Percentiles rank a stretch among this genome's conserved stretches.
phyloP scores from a whole-genome alignment of 2,329 filamentous ascomycete genomes.

The Endoconidiophora polonica region DNA sequence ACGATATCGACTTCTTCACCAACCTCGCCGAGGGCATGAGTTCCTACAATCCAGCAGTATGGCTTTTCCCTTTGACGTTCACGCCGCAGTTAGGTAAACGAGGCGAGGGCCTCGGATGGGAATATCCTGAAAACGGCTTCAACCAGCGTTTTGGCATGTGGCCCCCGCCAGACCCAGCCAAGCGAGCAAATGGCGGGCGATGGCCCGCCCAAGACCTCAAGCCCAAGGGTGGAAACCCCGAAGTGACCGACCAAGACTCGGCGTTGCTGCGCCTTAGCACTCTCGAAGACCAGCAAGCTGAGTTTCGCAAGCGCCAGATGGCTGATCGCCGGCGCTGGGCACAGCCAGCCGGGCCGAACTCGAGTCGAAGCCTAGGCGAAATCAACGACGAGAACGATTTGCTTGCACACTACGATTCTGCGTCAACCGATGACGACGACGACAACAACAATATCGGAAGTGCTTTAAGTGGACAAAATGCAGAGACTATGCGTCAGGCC shows the following conservation, averaged over 20 bases:
- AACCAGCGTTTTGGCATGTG: conserved; percentile 46
- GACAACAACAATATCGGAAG: conserved; percentile 3
- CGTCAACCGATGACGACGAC: conserved; percentile 32
- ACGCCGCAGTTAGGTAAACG: conserved; percentile 27
- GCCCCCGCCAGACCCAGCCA: conserved; percentile 48
- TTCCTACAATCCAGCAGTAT: conserved; percentile 43
- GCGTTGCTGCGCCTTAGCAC: conserved; percentile 18
- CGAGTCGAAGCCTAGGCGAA: conserved; percentile 34
- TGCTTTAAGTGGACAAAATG: too few species aligned
- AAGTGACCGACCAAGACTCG: conserved; percentile 17
- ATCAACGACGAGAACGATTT: conserved; percentile 25
- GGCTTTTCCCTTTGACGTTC: conserved; percentile 52
- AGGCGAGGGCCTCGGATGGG: conserved; percentile 33
- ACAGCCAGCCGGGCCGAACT: conserved; percentile 27
- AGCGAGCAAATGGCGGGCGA: conserved; percentile 28
- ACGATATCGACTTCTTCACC: conserved; percentile 57
- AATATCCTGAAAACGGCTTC: conserved; percentile 61
- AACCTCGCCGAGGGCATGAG: conserved; percentile 69
- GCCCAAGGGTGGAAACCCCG: conserved; percentile 18
- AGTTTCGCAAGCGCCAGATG: conserved; percentile 33
- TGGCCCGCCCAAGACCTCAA: conserved; percentile 20
- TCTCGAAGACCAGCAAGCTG: conserved; percentile 29
- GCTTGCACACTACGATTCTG: conserved; percentile 27
- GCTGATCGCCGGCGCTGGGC: conserved; percentile 27
- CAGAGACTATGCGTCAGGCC: too few species aligned